Conservation (phyloP, 352 stramenopile species). For the Phytopythium cucurbitacearum region DNA sequence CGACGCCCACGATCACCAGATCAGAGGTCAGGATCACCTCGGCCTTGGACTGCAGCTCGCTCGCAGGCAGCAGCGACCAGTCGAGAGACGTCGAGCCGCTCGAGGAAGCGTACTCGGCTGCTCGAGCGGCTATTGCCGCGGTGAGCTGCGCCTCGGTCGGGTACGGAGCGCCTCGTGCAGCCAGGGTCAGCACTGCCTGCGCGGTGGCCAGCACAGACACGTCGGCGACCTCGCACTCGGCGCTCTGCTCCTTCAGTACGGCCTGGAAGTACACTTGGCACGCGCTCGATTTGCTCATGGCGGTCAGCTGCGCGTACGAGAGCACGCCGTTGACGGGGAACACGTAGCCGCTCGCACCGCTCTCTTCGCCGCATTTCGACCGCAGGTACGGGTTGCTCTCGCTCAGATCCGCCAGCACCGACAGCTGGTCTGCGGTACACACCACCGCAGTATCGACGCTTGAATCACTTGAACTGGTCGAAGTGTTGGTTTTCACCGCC, state of each 20-base stretch:
- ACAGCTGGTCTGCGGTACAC: conserved; percentile 25
- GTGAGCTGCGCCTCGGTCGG: conserved; percentile 19
- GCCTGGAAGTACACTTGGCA: conserved; percentile 24
- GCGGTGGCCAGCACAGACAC: conserved; percentile 27
- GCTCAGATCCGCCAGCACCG: conserved; percentile 19
- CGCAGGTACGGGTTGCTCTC: conserved; percentile 24
- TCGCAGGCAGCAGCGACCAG: conserved; percentile 24
- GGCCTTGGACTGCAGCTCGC: conserved; percentile 11
- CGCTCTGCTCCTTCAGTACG: conserved; percentile 21
- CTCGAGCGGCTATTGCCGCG: conserved; percentile 17
- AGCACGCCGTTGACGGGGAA: conserved; percentile 29
- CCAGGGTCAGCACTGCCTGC: conserved; percentile 22
- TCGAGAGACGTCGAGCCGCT: conserved; percentile 10
- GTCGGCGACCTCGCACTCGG: conserved; percentile 25
- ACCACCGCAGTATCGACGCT: conserved; percentile 15
- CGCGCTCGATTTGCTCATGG: conserved; percentile 16
- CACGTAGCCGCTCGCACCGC: conserved; percentile 18
- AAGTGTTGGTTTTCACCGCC: too few relatives aligned
- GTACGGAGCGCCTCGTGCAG: conserved; percentile 8
- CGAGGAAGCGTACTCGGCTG: conserved; percentile 19
- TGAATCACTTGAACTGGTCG: too few relatives aligned
- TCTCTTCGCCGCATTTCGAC: conserved; percentile 13
- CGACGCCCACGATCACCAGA: conserved; percentile 25
- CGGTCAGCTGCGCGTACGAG: conserved; percentile 23
- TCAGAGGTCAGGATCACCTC: conserved; percentile 24